Base-by-base conservation (phyloP, 192 early-diverging fungal species). In the Thoreauomyces humboldtii region DNA sequence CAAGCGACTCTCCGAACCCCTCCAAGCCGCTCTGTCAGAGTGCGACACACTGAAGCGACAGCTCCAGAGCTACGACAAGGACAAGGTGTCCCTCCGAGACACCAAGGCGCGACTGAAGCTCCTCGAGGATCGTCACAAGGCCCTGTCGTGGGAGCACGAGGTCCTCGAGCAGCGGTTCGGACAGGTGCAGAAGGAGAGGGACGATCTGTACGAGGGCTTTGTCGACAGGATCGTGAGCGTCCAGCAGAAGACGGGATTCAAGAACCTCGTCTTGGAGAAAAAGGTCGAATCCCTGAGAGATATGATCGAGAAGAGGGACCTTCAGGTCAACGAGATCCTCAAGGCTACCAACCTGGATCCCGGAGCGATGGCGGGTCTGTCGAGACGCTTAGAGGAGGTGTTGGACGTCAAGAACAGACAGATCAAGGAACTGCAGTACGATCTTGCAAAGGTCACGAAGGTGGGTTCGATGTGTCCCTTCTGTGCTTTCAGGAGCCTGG, bases 201-300 rank as follows among this genome's bases (percentile, higher is more conserved):
- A 86, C 48, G 85, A 79, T 59, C 67, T 86, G 51, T 86, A 86
- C 61, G 79, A 82, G 51, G 72, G 84, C 28, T 86, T 86, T 70
- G 79, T 86, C 17, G 79, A 86, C 53, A 44, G 79, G 41, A 82
- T 86, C 44, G 79, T 86, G 27, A 75, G 81, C 25, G 85, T 85
- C 58, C 85, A 86, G 69, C 85, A 86, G 68, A 86, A 86, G 74
- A 75, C 85, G 38, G 83, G 83, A 9, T 85, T 86, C 71, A 86
- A 86, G 62, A 86, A 86, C 62, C 48, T 86, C 69, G 84, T 79
- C 42, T 62, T 86, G 22, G 85, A 86, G 61, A 85, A 86, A 69
- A 86, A 86, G 53, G 76, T 86, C 7, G 78, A 80, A 36, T 68
- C 43, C 15, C 62, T 86, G 47, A 73, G 73, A 50, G 76, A 80